phyloP scores from a whole-genome alignment of 2,329 filamentous ascomycete genomes.

The Gyromitra esculenta region DNA sequence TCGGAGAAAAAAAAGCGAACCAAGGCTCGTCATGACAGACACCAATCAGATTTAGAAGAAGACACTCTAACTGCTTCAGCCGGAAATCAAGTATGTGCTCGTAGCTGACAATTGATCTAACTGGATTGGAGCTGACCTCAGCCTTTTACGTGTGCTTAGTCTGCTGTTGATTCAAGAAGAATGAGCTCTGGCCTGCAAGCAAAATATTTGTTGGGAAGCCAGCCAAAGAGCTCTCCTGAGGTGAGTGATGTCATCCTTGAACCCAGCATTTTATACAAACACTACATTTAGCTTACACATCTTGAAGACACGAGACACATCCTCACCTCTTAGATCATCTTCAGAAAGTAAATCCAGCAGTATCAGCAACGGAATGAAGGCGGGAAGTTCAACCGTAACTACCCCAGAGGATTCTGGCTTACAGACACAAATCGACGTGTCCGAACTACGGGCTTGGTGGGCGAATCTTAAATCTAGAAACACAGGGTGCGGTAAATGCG shows the following conservation, averaged over 20 bases:
- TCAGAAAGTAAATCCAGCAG: constrained; percentile 36
- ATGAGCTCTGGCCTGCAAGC: background rate
- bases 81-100: constrained; percentile 28
- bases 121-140: constrained; percentile 9
- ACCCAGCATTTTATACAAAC: background rate
- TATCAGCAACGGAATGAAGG: constrained; percentile 32
- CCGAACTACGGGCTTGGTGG: constrained; percentile 38
- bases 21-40: constrained; percentile 24
- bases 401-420: constrained; percentile 29
- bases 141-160: constrained; percentile 14
- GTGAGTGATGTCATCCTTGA: constrained; percentile 3
- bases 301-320: constrained; percentile 11
- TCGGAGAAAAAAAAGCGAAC: constrained; percentile 34
- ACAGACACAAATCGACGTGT: constrained; percentile 31
- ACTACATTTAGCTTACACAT: background rate
- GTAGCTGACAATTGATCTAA: constrained; percentile 16
- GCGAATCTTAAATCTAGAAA: constrained; percentile 26
- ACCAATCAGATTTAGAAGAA: constrained; percentile 8
- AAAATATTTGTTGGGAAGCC: background rate
- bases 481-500: constrained; percentile 25
- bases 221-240: constrained; percentile 13
- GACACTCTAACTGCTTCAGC: background rate
- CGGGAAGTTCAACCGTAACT: constrained; percentile 14
- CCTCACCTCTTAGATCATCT: constrained; percentile 16
- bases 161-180: constrained; percentile 1